Evolutionary conservation across 768 basidiomycete genomes (phyloP).

Genomic region (Termitomyces eurrhizus): DNA sequence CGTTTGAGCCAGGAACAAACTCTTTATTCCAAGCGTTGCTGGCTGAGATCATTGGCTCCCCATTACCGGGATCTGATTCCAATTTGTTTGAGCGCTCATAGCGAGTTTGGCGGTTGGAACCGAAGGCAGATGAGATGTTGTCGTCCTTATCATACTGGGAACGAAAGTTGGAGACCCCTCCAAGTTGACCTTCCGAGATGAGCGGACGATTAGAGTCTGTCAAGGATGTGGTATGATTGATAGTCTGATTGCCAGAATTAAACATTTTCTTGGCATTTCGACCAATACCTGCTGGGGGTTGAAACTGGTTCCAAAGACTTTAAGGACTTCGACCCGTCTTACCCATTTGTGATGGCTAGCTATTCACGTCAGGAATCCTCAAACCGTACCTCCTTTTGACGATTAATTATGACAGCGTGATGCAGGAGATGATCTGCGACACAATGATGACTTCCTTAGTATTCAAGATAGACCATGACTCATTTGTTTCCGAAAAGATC

Average conservation of each 20-base stretch:
- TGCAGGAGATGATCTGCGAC: neutral
- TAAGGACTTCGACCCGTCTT: neutral
- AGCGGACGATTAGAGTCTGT: neutral
- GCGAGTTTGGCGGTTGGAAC: neutral
- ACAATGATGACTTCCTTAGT: neutral
- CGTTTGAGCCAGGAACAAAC: neutral
- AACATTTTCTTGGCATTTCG: neutral
- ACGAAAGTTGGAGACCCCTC: neutral
- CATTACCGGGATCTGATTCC: neutral
- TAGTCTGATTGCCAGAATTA: neutral
- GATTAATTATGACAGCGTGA: neutral
- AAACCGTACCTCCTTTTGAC: neutral
- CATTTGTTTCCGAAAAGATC: neutral
- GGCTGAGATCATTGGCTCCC: neutral
- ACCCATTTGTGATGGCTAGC: neutral
- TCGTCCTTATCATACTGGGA: neutral
- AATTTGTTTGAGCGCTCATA: neutral
- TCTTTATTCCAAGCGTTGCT: neutral
- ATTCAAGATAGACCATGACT: neutral
- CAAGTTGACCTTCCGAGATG: neutral
- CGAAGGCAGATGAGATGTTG: neutral
- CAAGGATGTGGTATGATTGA: neutral
- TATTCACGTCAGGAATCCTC: neutral
- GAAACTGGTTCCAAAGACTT: neutral
- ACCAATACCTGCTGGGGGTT: neutral